phyloP scores from a whole-genome alignment of 805 yeast genomes.

The Nakazawaea holstii region DNA sequence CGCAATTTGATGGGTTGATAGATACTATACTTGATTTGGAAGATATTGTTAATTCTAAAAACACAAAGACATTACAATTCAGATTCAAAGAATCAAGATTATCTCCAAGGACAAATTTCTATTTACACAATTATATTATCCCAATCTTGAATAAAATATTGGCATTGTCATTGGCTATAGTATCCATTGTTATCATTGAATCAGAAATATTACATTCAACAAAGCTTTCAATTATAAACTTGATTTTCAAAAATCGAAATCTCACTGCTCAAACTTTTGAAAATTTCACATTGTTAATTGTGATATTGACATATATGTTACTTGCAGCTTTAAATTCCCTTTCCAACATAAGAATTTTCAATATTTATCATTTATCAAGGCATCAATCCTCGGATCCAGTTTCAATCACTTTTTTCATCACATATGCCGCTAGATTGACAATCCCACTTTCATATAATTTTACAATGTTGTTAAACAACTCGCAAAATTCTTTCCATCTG shows the following conservation, averaged over 20 bases:
- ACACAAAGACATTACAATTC: constrained; percentile 24
- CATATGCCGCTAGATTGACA: constrained; percentile 76
- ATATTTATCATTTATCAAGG: constrained; percentile 65
- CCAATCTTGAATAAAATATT: constrained; percentile 41
- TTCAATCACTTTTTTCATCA: constrained; percentile 69
- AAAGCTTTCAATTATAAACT: constrained; percentile 54
- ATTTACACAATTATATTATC: constrained; percentile 33
- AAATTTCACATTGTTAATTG: constrained; percentile 36
- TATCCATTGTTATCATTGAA: constrained; percentile 56
- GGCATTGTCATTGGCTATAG: constrained; percentile 34
- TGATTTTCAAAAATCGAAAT: constrained; percentile 22
- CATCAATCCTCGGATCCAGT: constrained; percentile 69
- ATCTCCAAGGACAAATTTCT: constrained; percentile 36
- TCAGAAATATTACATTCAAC: constrained; percentile 76
- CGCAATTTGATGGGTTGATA: constrained; percentile 50
- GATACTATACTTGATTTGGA: constrained; percentile 46
- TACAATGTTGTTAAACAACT: constrained; percentile 46
- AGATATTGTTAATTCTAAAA: constrained; percentile 46
- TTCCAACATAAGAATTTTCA: constrained; percentile 64
- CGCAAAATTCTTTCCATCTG: constrained; percentile 50
- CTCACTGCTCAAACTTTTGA: constrained; percentile 17
- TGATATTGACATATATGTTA: constrained; percentile 61
- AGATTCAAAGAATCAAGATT: constrained; percentile 23
- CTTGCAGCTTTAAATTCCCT: constrained; percentile 60
- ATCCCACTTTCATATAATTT: constrained; percentile 80